Base-by-base conservation (phyloP, 2,329 filamentous ascomycete species). In the Penicillium nordicum region DNA sequence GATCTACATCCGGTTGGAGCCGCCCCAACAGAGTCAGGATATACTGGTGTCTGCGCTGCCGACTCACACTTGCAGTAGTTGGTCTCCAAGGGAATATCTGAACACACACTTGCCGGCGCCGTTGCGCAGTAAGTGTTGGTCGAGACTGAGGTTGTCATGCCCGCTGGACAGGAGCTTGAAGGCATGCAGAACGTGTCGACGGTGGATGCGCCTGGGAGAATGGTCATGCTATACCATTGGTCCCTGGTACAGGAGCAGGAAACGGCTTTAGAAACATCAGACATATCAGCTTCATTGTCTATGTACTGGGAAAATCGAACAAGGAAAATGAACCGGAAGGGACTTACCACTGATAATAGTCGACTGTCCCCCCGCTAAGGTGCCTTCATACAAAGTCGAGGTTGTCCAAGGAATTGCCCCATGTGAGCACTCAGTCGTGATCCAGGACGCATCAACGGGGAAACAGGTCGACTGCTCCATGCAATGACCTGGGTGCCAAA, bases 401-500 rank as follows among this genome's bases (percentile, higher is more conserved):
- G 67, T 69, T 14, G 50, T 45, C 27, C 56, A 63, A 0, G 67
- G 53, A 23, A 63, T 49, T 1, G 58, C 63, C 3, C 67, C 67
- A 21, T 69, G 61, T 2, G 59, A 61, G 27, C 67, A 69, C 36
- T 62, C 53, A 4, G 62, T 67, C 2, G 61, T 67, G 12, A 69
- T 61, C 63, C 63, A 69, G 11, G 50, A 50, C 18, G 61, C 65
- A 50, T 58, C 54, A 3, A 63, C 27, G 1, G 66, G 58, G 41
- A 62, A 68, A 47, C 67, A 69, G 12, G 66, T 69, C 10, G 61
- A 55, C 30, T 37, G 23, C 25, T 62, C 57, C 27, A 62, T 49
- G 40, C 67, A 69, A 37, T 67, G 65, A 42, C 63, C 67, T 18
- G 66, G 65, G 47, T 67, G 63, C 62, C 63, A 67, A 16, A 65